phyloP scores from a whole-genome alignment of 169 alveolate genomes.

The Cryptosporidium bovis region DNA sequence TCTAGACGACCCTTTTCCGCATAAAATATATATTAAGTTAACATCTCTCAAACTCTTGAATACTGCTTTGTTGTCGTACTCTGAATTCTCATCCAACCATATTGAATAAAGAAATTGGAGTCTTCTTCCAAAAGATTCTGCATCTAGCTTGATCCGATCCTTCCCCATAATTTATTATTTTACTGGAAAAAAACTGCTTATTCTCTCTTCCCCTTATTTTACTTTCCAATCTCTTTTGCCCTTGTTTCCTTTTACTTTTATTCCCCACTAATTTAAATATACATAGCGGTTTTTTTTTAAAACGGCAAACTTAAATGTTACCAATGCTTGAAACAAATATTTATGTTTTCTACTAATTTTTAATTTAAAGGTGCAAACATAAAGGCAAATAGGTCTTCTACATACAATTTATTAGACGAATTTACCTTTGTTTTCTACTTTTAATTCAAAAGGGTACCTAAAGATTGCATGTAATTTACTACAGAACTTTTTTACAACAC shows the following conservation, averaged over 20 bases:
- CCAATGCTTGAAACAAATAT: no score
- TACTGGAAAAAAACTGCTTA: conserved; percentile 19
- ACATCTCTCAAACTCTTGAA: conserved; percentile 18
- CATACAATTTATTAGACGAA: no score
- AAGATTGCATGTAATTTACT: no score
- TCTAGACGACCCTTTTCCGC: conserved; percentile 73
- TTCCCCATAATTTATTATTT: conserved; percentile 60
- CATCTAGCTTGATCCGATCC: conserved; percentile 57
- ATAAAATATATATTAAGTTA: conserved; percentile 41
- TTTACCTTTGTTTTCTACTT: no score
- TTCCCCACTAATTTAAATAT: no score
- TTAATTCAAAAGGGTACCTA: no score
- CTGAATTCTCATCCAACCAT: conserved; percentile 47
- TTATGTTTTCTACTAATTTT: no score
- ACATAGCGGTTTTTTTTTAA: no score
- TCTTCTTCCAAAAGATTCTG: conserved; percentile 45
- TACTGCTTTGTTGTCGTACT: conserved; percentile 12
- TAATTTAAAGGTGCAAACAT: no score
- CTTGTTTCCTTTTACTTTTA: no score
- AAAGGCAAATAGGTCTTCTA: no score
- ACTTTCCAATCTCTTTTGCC: conserved; percentile 40
- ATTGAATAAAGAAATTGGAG: conserved; percentile 43
- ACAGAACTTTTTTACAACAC: no score
- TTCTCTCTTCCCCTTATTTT: conserved; percentile 29
- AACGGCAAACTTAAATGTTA: neutral